Percentiles rank a stretch among this genome's conserved stretches.
Evolutionary conservation across 495 filamentous ascomycete genomes (phyloP).

Genomic region (Emericellopsis terricola): DNA sequence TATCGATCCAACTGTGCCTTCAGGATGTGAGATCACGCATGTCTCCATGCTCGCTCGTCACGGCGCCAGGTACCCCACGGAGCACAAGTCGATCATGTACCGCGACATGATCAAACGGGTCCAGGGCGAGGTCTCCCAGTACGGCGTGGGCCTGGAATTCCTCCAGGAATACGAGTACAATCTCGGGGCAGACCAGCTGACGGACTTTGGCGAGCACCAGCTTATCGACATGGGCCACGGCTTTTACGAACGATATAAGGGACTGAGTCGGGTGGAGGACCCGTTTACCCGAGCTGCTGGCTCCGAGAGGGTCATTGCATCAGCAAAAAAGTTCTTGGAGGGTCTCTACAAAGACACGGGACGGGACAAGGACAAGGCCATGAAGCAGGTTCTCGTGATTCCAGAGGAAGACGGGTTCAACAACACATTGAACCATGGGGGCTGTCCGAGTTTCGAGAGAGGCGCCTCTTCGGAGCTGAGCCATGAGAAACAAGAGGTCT

Average conservation of each 20-base stretch:
- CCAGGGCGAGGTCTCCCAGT: conserved; percentile 34
- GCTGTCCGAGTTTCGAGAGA: conserved; percentile 45
- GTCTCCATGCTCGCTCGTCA: conserved; percentile 66
- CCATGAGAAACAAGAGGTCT: conserved; percentile 29
- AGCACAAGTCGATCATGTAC: conserved; percentile 39
- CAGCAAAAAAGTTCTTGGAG: conserved; percentile 50
- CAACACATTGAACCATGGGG: conserved; percentile 57
- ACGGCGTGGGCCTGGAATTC: conserved; percentile 41
- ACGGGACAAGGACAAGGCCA: conserved; percentile 25
- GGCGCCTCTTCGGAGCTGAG: conserved; percentile 26
- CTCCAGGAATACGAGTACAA: conserved; percentile 50
- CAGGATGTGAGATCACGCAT: conserved; percentile 52
- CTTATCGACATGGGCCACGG: conserved; percentile 56
- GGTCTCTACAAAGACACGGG: conserved; percentile 45
- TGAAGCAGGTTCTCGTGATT: conserved; percentile 43
- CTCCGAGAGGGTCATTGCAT: conserved; percentile 53
- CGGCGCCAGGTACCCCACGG: conserved; percentile 66
- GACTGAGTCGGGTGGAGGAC: conserved; percentile 28
- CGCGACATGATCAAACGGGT: conserved; percentile 37
- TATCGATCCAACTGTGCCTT: conserved; percentile 36
- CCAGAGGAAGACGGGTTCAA: conserved; percentile 44
- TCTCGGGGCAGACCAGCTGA: conserved; percentile 60
- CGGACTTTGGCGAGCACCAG: conserved; percentile 50
- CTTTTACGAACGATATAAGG: conserved; percentile 52
- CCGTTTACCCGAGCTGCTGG: conserved; percentile 61